These are phyloP conservation scores for Pleurotus platypus DNA, from an alignment of 768 basidiomycete species.

Conservation along the genomic window DNA sequence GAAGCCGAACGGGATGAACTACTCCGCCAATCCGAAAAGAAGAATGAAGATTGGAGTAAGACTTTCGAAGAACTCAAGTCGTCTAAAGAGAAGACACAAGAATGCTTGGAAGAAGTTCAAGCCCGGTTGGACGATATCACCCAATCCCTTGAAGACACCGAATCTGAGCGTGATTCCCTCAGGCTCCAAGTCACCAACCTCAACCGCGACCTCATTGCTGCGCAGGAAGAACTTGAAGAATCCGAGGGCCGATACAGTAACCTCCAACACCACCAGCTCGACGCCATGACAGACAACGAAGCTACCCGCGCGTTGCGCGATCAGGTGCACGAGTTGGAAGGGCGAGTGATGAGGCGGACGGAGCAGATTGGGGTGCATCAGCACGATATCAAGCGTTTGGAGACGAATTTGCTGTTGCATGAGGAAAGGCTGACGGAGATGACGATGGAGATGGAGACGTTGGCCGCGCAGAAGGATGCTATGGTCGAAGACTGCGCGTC, in stretches of 20 bases:
- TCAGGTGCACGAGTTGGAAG: constrained; percentile 69
- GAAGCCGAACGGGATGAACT: constrained; percentile 28
- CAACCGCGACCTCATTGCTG: constrained; percentile 49
- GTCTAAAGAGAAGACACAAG: constrained; percentile 32
- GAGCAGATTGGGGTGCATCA: constrained; percentile 78
- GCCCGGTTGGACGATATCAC: constrained; percentile 33
- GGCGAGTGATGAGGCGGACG: constrained; percentile 58
- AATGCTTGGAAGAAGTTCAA: constrained; percentile 35
- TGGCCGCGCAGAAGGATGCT: constrained; percentile 64
- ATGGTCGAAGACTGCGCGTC: constrained; percentile 86
- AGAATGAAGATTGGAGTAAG: constrained; percentile 26
- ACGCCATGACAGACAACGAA: constrained; percentile 55
- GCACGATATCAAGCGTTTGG: constrained; percentile 73
- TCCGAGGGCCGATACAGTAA: constrained; percentile 58
- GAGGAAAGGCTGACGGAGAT: constrained; percentile 74
- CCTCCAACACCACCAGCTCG: constrained; percentile 66
- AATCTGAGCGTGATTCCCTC: constrained; percentile 65
- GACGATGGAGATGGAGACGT: constrained; percentile 63
- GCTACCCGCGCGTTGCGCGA: constrained; percentile 51
- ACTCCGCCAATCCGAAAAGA: constrained; percentile 26
- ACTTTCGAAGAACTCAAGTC: constrained; percentile 27
- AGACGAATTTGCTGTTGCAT: constrained; percentile 69
- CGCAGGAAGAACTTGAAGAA: constrained; percentile 49
- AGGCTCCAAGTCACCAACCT: constrained; percentile 62
- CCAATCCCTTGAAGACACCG: constrained; percentile 48